Evolutionary conservation across 768 basidiomycete species (phyloP), one percentile per base, ranked within the genome.

Genomic region (Suillus sp.): DNA sequence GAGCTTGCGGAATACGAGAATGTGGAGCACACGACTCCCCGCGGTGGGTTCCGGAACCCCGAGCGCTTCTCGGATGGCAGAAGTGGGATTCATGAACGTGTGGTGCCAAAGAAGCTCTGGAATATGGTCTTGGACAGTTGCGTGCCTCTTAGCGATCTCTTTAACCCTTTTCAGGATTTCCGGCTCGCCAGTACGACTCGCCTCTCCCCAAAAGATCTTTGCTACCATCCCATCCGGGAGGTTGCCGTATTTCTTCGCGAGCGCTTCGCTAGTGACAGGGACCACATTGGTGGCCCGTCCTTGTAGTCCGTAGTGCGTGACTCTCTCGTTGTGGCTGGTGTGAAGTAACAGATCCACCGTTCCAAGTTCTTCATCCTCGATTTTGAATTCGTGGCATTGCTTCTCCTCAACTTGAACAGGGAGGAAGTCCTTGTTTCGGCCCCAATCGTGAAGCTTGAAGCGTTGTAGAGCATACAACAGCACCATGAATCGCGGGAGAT

Each of bases 401-500:
- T 50, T 27, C 25, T 3, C 25, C 14, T 50, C 48, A 2, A 50
- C 48, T 16, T 50, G 22, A 14, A 22, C 22, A 7, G 22, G 45
- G 22, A 47, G 11, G 6, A 47, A 13, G 11, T 47, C 16, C 3
- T 50, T 50, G 25, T 47, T 47, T 11, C 45, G 45, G 22, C 45
- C 60, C 60, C 60, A 61, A 37, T 56, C 22, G 4, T 56, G 18
- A 11, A 27, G 25, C 6, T 25, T 1, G 22, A 55, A 54, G 6
- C 60, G 47, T 10, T 61, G 60, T n/a, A 61, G 10, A 1, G 48
- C 47, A 18, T 27, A 56, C 16, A 61, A 27, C 50, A 61, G 4
- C n/a, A 61, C 60, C 32, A 61, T 16, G 25, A 55, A 61, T 34
- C 53, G 60, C 14, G 51, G 60, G 22, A 61, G 60, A 61, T 61